Base-by-base conservation (phyloP, 306 rosid species). In the Mucuna pruriens region DNA sequence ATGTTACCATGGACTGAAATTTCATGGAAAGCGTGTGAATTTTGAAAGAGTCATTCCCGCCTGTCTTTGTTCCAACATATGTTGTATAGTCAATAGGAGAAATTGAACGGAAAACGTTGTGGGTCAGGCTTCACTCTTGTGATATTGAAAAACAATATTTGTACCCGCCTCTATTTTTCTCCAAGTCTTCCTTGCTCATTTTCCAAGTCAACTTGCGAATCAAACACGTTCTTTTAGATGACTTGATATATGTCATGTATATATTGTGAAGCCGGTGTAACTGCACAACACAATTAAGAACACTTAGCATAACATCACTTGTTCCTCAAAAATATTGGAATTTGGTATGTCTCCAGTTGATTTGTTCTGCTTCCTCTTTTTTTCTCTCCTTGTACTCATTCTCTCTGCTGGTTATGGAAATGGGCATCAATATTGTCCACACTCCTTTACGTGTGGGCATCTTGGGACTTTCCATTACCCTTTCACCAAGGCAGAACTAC, bases 401-500 rank as follows among this genome's bases (percentile, higher is more conserved):
- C 17, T 83, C 46, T 70, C 63, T 1, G 82, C 52, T 22, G 54
- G 34, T 15, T 3, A 77, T 65, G 83, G 4, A 46, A 31, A 11
- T 22, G 51, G 58, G 23, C 0, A 11, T n/a, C 3, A 17, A 8
- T 36, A 5, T 22, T 86, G 89, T 75, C 74, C 80, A 15, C 16
- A 1, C 25, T 79, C 80, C 7, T 86, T 86, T 74, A 8, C 0
- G 0, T 75, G 89, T 75, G 83, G 83, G 16, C 0, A 1, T 6
- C 26, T 71, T 25, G 80, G 80, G 33, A 45, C 3, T 6, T 64
- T 86, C 2, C 15, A 9, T 11, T 83, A 76, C 71, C 89, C 89
- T 71, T 83, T 86, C 78, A 80, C 89, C 40, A 83, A 64, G 29
- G 57, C 60, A 15, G 75, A 83, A 36, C 34, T 6, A 20, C 83